Evolutionary conservation across 2,329 filamentous ascomycete genomes (phyloP).

Genomic region (Trichophyton benhamiae): DNA sequence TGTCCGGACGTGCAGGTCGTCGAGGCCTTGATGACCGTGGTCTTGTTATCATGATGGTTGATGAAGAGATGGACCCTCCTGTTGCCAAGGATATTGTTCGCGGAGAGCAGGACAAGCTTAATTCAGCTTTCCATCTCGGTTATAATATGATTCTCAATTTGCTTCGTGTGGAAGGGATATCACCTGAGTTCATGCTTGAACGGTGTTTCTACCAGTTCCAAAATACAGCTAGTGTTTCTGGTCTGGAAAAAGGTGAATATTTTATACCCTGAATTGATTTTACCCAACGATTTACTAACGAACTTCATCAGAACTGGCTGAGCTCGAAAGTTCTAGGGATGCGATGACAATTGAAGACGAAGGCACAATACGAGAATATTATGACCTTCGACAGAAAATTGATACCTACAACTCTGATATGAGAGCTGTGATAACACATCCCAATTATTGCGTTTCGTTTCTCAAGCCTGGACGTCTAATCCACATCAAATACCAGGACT

Average conservation of each 20-base stretch:
- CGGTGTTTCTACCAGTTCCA: slow-evolving; percentile 98
- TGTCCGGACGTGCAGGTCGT: slow-evolving; percentile 94
- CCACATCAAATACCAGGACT: slow-evolving; percentile 63
- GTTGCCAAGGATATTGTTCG: slow-evolving; percentile 92
- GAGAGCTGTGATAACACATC: slow-evolving; percentile 81
- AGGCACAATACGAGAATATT: slow-evolving; percentile 82
- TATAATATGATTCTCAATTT: slow-evolving; percentile 99
- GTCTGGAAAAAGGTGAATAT: slow-evolving; percentile 55
- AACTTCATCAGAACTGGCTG: slow-evolving; percentile 50
- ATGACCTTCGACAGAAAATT: slow-evolving; percentile 74
- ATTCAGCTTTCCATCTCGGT: slow-evolving; percentile 92
- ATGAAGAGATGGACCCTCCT: slow-evolving; percentile 87
- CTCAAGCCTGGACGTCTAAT: slow-evolving; percentile 80
- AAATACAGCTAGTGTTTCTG: slow-evolving; percentile 75
- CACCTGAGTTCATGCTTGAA: slow-evolving; percentile 97
- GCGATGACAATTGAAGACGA: slow-evolving; percentile 73
- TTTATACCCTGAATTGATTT: not conserved
- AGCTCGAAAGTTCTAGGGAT: slow-evolving; percentile 63
- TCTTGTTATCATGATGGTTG: slow-evolving; percentile 99
- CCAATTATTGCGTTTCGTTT: slow-evolving; percentile 72
- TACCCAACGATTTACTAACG: slow-evolving; percentile 21
- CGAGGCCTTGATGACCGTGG: slow-evolving; percentile 94
- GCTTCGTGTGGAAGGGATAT: slow-evolving; percentile 96
- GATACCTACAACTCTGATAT: slow-evolving; percentile 78
- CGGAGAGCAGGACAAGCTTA: slow-evolving; percentile 90